Conservation (phyloP, 352 stramenopile species). For the Pythium sp. region DNA sequence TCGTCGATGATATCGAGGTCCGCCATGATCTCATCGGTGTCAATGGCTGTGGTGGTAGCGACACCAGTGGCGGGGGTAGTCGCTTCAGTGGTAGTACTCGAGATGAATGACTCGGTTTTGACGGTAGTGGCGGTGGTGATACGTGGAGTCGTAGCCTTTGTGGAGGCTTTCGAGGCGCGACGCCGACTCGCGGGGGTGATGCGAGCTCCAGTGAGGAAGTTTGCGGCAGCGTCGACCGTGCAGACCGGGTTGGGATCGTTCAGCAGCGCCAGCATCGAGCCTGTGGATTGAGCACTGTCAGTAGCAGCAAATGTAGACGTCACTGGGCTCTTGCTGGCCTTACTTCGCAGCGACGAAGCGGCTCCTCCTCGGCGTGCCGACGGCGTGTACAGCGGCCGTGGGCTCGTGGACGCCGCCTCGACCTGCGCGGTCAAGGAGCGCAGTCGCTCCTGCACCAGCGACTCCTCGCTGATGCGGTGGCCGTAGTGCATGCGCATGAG, state of each 20-base stretch:
- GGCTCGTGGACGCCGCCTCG: slow-evolving; percentile 8
- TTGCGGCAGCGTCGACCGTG: background rate
- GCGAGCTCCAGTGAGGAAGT: background rate
- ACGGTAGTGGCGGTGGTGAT: background rate
- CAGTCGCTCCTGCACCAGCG: slow-evolving; percentile 56
- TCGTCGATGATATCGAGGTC: slow-evolving; percentile 31
- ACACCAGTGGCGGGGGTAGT: background rate
- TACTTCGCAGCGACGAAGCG: slow-evolving; percentile 4
- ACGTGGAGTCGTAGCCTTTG: background rate
- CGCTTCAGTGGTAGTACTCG: background rate
- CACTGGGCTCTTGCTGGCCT: background rate
- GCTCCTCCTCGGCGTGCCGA: background rate
- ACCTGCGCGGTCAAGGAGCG: slow-evolving; percentile 29
- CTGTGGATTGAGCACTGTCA: background rate
- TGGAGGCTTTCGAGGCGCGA: background rate
- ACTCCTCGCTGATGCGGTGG: slow-evolving; percentile 63
- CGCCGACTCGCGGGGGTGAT: background rate
- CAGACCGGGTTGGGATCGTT: slow-evolving; percentile 2
- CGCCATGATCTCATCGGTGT: background rate
- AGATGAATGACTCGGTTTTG: background rate
- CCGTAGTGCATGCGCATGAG: slow-evolving; percentile 72
- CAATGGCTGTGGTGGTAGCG: background rate
- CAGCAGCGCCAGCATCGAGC: slow-evolving; percentile 14
- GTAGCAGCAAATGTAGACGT: background rate
- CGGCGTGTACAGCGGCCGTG: slow-evolving; percentile 14